Percentiles rank a stretch among this genome's conserved stretches.
Evolutionary conservation across 768 basidiomycete species (phyloP).

Genomic region (Kwoniella sp.): DNA sequence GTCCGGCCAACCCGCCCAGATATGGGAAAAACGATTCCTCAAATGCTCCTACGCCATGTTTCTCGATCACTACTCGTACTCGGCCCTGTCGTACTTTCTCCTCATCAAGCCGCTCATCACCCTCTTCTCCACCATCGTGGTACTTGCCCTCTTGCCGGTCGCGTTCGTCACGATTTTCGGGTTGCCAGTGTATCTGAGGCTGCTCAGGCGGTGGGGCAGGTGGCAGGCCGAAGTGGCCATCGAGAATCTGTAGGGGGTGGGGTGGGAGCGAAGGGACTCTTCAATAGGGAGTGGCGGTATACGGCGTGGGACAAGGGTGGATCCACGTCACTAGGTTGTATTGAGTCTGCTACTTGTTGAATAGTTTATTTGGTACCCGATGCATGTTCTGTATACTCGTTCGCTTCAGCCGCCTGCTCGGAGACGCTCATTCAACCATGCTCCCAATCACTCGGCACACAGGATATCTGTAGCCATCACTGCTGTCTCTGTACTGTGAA

Average conservation of each 20-base stretch:
- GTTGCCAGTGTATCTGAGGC: constrained; percentile 36
- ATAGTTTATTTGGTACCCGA: no score
- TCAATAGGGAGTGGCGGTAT: no score
- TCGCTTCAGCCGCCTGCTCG: no score
- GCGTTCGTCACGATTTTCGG: constrained; percentile 27
- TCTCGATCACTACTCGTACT: constrained; percentile 45
- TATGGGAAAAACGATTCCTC: constrained; percentile 46
- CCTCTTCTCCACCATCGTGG: constrained; percentile 43
- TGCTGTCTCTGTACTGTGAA: no score
- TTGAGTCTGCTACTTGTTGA: no score
- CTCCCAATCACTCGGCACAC: no score
- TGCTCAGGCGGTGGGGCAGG: constrained; percentile 37
- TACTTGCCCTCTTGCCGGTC: constrained; percentile 37
- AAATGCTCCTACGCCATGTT: constrained; percentile 49
- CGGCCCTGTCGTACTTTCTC: constrained; percentile 44
- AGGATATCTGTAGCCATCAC: no score
- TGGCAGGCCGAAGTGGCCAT: constrained; percentile 48
- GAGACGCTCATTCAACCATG: no score
- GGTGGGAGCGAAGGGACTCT: no score
- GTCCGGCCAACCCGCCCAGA: neutral
- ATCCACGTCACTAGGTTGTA: no score
- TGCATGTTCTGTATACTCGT: no score
- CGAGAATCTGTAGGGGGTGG: constrained; percentile 31
- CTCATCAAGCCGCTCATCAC: constrained; percentile 48
- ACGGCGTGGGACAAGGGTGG: no score